Evolutionary conservation across 2,329 filamentous ascomycete genomes (phyloP), one percentile per base, ranked within the genome.

Genomic region (Aspergillus hiratsukae): DNA sequence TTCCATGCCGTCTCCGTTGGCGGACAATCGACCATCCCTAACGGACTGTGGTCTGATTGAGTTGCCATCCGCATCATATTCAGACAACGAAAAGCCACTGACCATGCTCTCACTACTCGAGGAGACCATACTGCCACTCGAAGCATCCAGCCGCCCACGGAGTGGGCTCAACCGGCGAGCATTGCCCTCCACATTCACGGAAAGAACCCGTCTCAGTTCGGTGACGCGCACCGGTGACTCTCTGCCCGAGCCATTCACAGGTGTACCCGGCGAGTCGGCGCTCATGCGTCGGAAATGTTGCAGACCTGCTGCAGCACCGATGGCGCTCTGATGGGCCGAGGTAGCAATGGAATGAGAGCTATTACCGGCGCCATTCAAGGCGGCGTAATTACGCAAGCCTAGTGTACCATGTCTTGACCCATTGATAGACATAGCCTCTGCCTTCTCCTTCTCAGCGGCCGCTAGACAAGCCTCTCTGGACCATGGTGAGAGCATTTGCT

Each of bases 401-500:
- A 67, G 53, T 11, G 84, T 89, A 45, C 83, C 87, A 1, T 83
- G 81, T 60, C 84, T 85, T 2, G 91, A 95, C 23, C 90, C 91
- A 53, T 80, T 89, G 54, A 95, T 76, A 3, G 91, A 96, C 11
- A 84, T 83, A 0, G 89, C 84, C 64, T 87, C 89, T 64, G 86
- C 86, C 51, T 80, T 83, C 54, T 89, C 79, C 57, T 79, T 84
- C 57, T 88, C 85, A 50, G 90, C 81, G 40, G 83, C 80, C 10
- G 86, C 83, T 52, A 94, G 77, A 31, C 88, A 89, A 14, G 79
- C 75, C 23, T 96, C 91, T 67, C 87, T 86, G 41, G 85, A 88
- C 93, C 93, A 97, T 49, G 89, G 84, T 21, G 83, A 79, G 56
- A 91, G 76, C 83, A 97, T 89, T 62, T 90, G 83, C 59, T 94